Evolutionary conservation across 768 basidiomycete species (phyloP).

Genomic region (Psilocybe cubensis): DNA sequence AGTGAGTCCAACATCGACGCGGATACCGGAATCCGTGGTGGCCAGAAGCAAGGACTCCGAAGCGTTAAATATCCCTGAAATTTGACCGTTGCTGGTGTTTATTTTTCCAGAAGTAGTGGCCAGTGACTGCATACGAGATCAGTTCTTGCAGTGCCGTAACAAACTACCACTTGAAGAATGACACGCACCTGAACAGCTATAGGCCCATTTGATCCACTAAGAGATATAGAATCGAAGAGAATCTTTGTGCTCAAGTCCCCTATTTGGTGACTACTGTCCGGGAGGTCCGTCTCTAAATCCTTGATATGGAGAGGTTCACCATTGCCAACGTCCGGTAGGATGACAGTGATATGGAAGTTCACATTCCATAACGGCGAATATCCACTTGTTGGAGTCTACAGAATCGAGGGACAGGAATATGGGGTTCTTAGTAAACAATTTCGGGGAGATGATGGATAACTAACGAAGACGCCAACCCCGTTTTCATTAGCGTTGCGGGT

Average conservation of each 20-base stretch:
- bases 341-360: conserved; percentile 19
- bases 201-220: conserved; percentile 37
- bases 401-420: not conserved
- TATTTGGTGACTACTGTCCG: conserved; percentile 44
- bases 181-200: conserved; percentile 36
- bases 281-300: conserved; percentile 27
- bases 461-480: conserved; percentile 10
- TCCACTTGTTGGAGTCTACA: not conserved
- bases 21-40: conserved; percentile 46
- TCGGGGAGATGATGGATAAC: not conserved
- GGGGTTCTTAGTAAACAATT: not conserved
- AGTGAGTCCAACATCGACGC: conserved; percentile 41
- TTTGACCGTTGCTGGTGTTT: conserved; percentile 45
- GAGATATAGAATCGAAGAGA: conserved; percentile 47
- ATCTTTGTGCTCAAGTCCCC: conserved; percentile 36
- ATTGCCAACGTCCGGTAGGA: conserved; percentile 7
- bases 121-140: conserved; percentile 28
- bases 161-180: not conserved
- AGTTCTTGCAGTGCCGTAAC: not conserved
- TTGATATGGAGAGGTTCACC: not conserved
- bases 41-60: conserved; percentile 30
- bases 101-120: conserved; percentile 28
- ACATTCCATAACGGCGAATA: not conserved
- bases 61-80: conserved; percentile 48
- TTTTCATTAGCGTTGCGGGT: not conserved